Conservation (phyloP, 768 basidiomycete genomes). For the Gloeopeniophorella convolvens region DNA sequence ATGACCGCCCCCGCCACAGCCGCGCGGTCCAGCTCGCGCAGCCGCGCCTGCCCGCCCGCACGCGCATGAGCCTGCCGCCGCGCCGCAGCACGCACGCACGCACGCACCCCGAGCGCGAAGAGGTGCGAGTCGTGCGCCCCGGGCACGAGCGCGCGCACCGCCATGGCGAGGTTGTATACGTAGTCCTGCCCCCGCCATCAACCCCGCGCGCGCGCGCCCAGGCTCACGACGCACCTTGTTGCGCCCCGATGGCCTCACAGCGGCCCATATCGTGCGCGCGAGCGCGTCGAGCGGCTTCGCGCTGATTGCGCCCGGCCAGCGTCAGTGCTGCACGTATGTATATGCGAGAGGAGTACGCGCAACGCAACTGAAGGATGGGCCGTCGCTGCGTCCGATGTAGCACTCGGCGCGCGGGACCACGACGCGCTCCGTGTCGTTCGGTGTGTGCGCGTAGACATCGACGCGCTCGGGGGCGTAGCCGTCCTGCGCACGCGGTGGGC, state of each 20-base stretch:
- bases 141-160: too few relatives aligned
- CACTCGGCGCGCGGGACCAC: conserved; percentile 62
- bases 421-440: conserved; percentile 45
- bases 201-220: not conserved
- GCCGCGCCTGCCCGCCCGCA: not conserved
- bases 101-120: conserved; percentile 61
- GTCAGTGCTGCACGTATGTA: too few relatives aligned
- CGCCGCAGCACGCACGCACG: not conserved
- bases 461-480: conserved; percentile 81
- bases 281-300: conserved; percentile 69
- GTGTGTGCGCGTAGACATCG: conserved; percentile 60
- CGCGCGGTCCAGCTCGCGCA: not conserved
- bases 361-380: conserved; percentile 91
- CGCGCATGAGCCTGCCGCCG: too few relatives aligned
- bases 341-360: too few relatives aligned
- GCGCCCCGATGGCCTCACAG: conserved; percentile 77
- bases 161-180: conserved; percentile 72
- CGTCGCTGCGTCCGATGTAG: conserved; percentile 81
- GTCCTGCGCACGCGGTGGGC: conserved; percentile 47
- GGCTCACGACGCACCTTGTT: conserved; percentile 64
- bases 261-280: too few relatives aligned
- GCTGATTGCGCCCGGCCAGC: conserved; percentile 61
- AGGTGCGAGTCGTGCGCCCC: conserved; percentile 70
- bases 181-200: conserved; percentile 56
- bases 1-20: not conserved